These are phyloP conservation scores for Solanum habrochaites DNA, from an alignment of 257 asterid genomes.

Conservation along the genomic window DNA sequence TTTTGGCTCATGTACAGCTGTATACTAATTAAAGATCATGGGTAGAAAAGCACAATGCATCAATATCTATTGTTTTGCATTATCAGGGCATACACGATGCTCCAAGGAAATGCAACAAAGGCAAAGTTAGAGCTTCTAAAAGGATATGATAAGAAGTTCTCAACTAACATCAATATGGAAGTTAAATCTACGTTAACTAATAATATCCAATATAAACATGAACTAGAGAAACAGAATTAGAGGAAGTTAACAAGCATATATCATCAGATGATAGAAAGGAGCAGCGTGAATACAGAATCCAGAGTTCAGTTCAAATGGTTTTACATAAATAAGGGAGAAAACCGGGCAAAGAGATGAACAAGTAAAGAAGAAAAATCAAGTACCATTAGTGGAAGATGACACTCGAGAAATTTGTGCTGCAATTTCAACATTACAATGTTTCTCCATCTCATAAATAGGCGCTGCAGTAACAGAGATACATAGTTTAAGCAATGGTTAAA, in stretches of 20 bases:
- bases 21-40: not conserved
- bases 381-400: conserved; percentile 66
- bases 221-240: not conserved
- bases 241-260: not conserved
- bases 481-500: conserved; percentile 13
- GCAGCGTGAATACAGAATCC: not conserved
- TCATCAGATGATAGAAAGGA: not conserved
- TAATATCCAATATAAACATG: not conserved
- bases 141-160: not conserved
- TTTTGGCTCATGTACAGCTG: not conserved
- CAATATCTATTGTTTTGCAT: not conserved
- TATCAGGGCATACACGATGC: not conserved
- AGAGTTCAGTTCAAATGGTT: not conserved
- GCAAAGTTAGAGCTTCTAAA: not conserved
- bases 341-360: not conserved
- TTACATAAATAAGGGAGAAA: not conserved
- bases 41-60: not conserved
- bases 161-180: not conserved
- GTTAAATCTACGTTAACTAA: not conserved
- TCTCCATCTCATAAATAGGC: conserved; percentile 90
- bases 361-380: conserved; percentile 3
- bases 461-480: conserved; percentile 44
- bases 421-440: conserved; percentile 92
- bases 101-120: not conserved
- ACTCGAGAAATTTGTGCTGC: conserved; percentile 79